These are phyloP conservation scores for Leccinum subspadiceum DNA, from an alignment of 1,284 basidiomycete species.

Conservation along the genomic window DNA sequence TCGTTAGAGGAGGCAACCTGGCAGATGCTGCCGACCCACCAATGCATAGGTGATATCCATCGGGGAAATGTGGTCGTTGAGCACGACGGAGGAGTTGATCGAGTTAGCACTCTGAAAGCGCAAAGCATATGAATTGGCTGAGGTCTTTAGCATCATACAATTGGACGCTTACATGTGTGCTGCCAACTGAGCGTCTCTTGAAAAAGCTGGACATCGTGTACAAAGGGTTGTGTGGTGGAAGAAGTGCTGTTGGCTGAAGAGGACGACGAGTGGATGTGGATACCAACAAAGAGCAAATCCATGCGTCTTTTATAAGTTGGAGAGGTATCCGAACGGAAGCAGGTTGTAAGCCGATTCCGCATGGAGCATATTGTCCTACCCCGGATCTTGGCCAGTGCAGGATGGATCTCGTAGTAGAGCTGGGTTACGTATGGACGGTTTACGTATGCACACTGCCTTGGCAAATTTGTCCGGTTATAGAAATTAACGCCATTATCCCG, in stretches of 20 bases:
- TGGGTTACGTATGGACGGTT: background rate
- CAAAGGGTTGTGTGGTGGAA: background rate
- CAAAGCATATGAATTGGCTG: background rate
- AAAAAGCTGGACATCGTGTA: conserved; percentile 22
- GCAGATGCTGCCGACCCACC: conserved; percentile 13
- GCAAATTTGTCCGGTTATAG: background rate
- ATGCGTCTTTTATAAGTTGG: conserved; percentile 20
- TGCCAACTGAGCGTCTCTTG: conserved; percentile 24
- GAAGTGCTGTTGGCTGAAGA: background rate
- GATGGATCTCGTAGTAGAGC: conserved; percentile 2
- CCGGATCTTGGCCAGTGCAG: conserved; percentile 12
- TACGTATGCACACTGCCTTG: background rate
- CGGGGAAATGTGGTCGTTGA: conserved; percentile 17
- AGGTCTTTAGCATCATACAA: background rate
- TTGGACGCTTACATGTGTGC: conserved; percentile 16
- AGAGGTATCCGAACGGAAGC: background rate
- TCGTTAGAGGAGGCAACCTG: background rate
- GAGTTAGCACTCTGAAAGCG: conserved; percentile 20
- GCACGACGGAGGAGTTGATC: conserved; percentile 10
- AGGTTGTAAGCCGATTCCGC: background rate
- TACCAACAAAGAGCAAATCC: background rate
- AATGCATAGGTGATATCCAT: conserved; percentile 21
- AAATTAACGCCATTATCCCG: background rate
- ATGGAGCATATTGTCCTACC: conserved; percentile 1
- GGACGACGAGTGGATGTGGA: background rate